Evolutionary conservation across 2,329 filamentous ascomycete species (phyloP).

Genomic region (Xenoacremonium recifei): DNA sequence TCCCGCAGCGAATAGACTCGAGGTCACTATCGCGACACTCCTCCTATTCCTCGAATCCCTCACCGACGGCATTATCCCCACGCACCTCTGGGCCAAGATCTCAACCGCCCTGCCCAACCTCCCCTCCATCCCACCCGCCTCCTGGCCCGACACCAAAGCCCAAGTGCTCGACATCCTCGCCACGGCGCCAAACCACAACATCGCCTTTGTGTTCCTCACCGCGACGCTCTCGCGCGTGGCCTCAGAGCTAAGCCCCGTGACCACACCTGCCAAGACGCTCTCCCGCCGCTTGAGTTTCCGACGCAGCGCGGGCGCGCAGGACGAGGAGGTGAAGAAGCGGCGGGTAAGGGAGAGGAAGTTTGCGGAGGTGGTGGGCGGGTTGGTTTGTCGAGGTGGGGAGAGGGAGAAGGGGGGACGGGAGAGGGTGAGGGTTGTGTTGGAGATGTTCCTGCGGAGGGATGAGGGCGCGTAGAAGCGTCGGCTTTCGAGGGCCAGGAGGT

Average conservation of each 20-base stretch:
- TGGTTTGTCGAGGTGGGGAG: constrained; percentile 56
- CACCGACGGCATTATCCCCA: constrained; percentile 75
- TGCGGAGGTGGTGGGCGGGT: constrained; percentile 62
- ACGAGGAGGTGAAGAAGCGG: constrained; percentile 41
- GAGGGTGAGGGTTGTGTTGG: constrained; percentile 63
- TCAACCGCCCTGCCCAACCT: constrained; percentile 54
- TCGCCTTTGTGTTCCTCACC: constrained; percentile 84
- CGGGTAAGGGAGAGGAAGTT: constrained; percentile 59
- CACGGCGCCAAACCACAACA: constrained; percentile 73
- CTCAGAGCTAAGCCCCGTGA: constrained; percentile 45
- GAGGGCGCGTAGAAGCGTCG: constrained; percentile 28
- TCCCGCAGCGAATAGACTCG: constrained; percentile 66
- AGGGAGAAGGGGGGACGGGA: constrained; percentile 63
- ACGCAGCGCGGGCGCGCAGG: constrained; percentile 25
- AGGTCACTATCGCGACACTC: constrained; percentile 70
- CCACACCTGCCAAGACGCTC: constrained; percentile 27
- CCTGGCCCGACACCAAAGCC: constrained; percentile 44
- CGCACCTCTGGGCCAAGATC: constrained; percentile 67
- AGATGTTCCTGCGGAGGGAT: constrained; percentile 58
- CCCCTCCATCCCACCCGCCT: constrained; percentile 19
- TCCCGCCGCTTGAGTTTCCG: constrained; percentile 49
- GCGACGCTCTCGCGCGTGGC: constrained; percentile 64
- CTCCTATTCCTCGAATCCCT: constrained; percentile 73
- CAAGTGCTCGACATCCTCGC: constrained; percentile 72
- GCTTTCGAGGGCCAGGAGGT: too few species aligned